A percentile compares a stretch with the other conserved stretches of the same genome.
These are phyloP conservation scores for Annulohypoxylon moriforme DNA, from an alignment of 495 filamentous ascomycete genomes.

Conservation along the genomic window DNA sequence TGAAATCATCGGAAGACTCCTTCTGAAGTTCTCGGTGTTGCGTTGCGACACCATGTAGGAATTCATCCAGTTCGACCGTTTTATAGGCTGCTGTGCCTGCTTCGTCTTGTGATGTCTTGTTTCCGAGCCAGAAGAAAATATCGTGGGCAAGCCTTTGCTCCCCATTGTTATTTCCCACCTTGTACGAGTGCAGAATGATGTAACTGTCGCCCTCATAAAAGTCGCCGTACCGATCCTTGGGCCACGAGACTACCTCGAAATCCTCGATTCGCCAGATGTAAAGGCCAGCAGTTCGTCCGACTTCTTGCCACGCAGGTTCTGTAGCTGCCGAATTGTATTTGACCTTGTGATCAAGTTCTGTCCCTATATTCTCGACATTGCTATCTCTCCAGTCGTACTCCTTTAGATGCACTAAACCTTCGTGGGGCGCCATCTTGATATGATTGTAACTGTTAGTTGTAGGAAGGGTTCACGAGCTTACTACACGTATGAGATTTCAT, in stretches of 20 bases:
- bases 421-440: slow-evolving; percentile 62
- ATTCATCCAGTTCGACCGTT: slow-evolving; percentile 73
- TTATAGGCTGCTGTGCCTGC: slow-evolving; percentile 74
- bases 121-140: slow-evolving; percentile 71
- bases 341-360: slow-evolving; percentile 69
- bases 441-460: not conserved
- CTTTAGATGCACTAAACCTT: slow-evolving; percentile 67
- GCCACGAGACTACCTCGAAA: slow-evolving; percentile 70
- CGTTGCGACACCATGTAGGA: slow-evolving; percentile 66
- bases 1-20: slow-evolving; percentile 66
- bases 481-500: not conserved
- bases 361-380: slow-evolving; percentile 70
- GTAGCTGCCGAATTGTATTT: slow-evolving; percentile 70
- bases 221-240: slow-evolving; percentile 61
- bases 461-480: not conserved
- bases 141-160: slow-evolving; percentile 64
- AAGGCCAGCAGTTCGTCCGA: slow-evolving; percentile 62
- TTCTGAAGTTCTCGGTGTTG: slow-evolving; percentile 69
- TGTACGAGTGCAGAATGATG: slow-evolving; percentile 68
- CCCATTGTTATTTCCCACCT: slow-evolving; percentile 55
- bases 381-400: slow-evolving; percentile 71
- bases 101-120: slow-evolving; percentile 70
- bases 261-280: slow-evolving; percentile 71
- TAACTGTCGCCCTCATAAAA: slow-evolving; percentile 74
- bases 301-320: slow-evolving; percentile 71